phyloP scores from a whole-genome alignment of 2,329 filamentous ascomycete genomes.

The Sphaerulina vaccinii region DNA sequence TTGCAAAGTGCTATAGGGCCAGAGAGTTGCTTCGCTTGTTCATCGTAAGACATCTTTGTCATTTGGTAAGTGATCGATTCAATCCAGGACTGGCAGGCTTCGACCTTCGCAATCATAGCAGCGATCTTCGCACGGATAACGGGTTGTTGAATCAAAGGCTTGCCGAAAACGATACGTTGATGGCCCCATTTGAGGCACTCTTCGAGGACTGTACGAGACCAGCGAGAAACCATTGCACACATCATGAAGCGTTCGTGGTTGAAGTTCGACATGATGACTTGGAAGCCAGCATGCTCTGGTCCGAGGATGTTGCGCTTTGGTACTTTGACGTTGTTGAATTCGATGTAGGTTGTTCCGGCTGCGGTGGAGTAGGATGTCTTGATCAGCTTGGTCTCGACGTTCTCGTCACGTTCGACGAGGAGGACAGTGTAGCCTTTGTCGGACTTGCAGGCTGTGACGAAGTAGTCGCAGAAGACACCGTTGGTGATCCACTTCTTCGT shows the following conservation, averaged over 20 bases:
- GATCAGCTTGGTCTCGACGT: conserved; percentile 73
- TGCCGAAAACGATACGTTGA: conserved; percentile 80
- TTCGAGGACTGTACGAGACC: conserved; percentile 69
- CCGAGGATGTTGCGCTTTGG: conserved; percentile 75
- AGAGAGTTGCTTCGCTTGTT: conserved; percentile 72
- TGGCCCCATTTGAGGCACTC: conserved; percentile 87
- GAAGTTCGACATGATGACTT: conserved; percentile 81
- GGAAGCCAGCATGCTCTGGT: conserved; percentile 80
- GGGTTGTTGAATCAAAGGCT: conserved; percentile 72
- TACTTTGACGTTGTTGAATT: conserved; percentile 84
- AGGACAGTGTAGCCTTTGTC: conserved; percentile 76
- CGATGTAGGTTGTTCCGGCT: conserved; percentile 75
- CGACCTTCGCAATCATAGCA: conserved; percentile 79
- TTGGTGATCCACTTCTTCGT: conserved; percentile 86
- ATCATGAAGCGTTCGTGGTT: conserved; percentile 39
- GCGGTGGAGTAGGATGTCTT: conserved; percentile 79
- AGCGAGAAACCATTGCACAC: conserved; percentile 59
- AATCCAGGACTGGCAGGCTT: conserved; percentile 82
- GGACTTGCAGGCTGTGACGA: conserved; percentile 76
- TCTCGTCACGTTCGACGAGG: conserved; percentile 70
- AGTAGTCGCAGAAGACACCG: conserved; percentile 78
- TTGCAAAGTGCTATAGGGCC: conserved; percentile 83
- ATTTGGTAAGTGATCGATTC: conserved; percentile 85
- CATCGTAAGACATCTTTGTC: conserved; percentile 76
- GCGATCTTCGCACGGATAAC: conserved; percentile 53